Conservation (phyloP, 441 rosid genomes). For the California macrophylla region DNA sequence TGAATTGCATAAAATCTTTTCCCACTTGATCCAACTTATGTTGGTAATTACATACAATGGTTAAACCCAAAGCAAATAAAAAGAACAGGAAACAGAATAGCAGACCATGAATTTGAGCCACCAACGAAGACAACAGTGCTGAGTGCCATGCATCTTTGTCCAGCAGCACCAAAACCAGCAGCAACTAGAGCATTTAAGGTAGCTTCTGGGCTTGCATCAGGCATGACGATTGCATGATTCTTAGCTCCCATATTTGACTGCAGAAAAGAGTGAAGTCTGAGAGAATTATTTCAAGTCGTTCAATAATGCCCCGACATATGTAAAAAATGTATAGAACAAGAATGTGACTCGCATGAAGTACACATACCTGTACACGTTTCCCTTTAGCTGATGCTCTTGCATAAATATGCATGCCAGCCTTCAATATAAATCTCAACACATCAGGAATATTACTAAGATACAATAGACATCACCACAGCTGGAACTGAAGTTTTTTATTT, state of each 20-base stretch:
- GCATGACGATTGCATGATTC: conserved; percentile 76
- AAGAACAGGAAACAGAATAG: background rate
- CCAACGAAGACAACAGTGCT: conserved; percentile 88
- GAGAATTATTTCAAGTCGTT: conserved; percentile 18
- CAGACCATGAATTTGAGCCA: conserved; percentile 57
- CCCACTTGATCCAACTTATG: too few species aligned
- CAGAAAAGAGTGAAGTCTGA: conserved; percentile 5
- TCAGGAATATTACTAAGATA: conserved; percentile 7
- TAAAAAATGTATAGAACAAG: background rate
- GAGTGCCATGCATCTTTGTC: conserved; percentile 96
- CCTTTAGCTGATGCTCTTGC: conserved; percentile 82
- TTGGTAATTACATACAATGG: background rate
- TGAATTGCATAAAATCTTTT: background rate
- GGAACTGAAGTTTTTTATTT: background rate
- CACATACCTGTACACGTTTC: conserved; percentile 78
- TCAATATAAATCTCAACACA: conserved; percentile 15
- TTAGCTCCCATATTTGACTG: conserved; percentile 98
- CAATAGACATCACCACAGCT: background rate
- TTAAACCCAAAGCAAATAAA: background rate
- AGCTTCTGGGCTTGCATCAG: conserved; percentile 73
- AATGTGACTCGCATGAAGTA: background rate
- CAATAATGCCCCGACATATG: background rate
- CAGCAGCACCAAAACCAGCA: conserved; percentile 98
- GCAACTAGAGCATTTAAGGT: conserved; percentile 74
- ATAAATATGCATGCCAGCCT: conserved; percentile 97